These are phyloP conservation scores for Syncephalis fuscata DNA, from an alignment of 371 early-diverging fungal species.

Conservation along the genomic window DNA sequence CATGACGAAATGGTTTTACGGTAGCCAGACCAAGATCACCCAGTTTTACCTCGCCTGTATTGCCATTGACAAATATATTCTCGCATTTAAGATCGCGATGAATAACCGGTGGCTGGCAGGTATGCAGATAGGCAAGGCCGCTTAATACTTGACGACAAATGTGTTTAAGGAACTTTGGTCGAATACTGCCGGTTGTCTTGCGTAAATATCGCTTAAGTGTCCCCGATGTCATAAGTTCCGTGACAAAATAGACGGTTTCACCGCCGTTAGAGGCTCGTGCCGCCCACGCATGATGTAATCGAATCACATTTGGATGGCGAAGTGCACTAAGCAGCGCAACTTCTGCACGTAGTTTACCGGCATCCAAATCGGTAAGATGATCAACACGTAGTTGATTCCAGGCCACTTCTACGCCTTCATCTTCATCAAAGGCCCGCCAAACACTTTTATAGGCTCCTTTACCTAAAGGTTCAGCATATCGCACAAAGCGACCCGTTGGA, in stretches of 20 bases:
- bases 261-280: constrained; percentile 12
- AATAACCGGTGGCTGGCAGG: constrained; percentile 72
- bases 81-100: constrained; percentile 78
- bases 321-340: constrained; percentile 66
- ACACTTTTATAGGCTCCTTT: constrained; percentile 83
- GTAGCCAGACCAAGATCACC: constrained; percentile 89
- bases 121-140: constrained; percentile 73
- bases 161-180: constrained; percentile 46
- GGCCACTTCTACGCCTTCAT: constrained; percentile 87
- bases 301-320: constrained; percentile 77
- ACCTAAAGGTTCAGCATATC: constrained; percentile 12
- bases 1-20: constrained; percentile 46
- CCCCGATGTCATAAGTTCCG: constrained; percentile 90
- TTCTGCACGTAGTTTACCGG: constrained; percentile 55
- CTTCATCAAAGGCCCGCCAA: constrained; percentile 78
- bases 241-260: constrained; percentile 67
- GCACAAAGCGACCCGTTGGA: constrained; percentile 6
- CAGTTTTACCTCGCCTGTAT: constrained; percentile 81
- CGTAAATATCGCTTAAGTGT: constrained; percentile 54
- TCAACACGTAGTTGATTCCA: constrained; percentile 66
- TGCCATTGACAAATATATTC: constrained; percentile 89
- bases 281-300: constrained; percentile 69
- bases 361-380: constrained; percentile 42
- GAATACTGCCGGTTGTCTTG: constrained; percentile 40
- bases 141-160: constrained; percentile 74